These are phyloP conservation scores for Dryas alaskensis DNA, from an alignment of 306 rosid genomes.

Conservation along the genomic window DNA sequence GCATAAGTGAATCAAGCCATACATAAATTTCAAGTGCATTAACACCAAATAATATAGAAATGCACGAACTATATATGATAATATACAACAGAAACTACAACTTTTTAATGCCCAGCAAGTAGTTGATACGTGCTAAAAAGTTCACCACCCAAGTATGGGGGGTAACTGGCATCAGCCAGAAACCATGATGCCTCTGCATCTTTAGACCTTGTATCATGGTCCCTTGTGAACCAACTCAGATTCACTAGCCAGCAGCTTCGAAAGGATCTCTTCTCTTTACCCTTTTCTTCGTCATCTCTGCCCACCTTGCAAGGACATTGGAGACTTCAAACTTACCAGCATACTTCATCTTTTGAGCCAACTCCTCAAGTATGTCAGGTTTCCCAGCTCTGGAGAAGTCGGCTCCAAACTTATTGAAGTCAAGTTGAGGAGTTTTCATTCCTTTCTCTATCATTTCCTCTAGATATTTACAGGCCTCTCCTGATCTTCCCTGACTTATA, in stretches of 20 bases:
- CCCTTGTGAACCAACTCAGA: constrained; percentile 1
- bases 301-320: constrained; percentile 66
- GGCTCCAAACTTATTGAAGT: constrained; percentile 75
- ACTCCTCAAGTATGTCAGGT: constrained; percentile 65
- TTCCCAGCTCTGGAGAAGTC: constrained; percentile 76
- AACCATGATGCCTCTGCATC: neutral
- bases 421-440: constrained; percentile 90
- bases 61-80: neutral
- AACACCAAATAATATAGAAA: neutral
- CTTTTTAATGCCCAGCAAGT: neutral
- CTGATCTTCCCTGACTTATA: constrained; percentile 61
- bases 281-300: constrained; percentile 68
- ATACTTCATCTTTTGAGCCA: constrained; percentile 71
- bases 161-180: neutral
- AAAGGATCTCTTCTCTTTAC: constrained; percentile 45
- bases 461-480: constrained; percentile 70
- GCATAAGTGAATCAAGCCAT: neutral
- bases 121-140: neutral
- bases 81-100: neutral
- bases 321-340: constrained; percentile 79
- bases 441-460: constrained; percentile 87
- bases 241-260: neutral
- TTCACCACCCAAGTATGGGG: neutral
- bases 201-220: neutral
- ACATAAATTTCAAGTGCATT: neutral